Base-by-base conservation (phyloP, 202 grass and related monocot genomes). In the Sporobolus alterniflorus region DNA sequence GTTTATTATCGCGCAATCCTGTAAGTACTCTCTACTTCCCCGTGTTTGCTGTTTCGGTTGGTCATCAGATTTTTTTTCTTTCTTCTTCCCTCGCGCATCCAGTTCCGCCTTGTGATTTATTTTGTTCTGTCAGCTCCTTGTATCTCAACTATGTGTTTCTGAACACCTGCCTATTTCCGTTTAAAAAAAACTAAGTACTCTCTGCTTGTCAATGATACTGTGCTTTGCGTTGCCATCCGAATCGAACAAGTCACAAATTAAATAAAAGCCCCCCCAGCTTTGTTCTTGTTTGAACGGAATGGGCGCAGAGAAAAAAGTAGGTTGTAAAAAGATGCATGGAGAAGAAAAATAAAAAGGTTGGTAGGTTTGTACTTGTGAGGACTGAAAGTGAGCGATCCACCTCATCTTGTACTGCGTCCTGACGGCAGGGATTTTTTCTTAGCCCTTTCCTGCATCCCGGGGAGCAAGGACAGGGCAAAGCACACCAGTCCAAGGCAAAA, bases 321-420 rank as follows among this genome's bases (percentile, higher is more conserved):
- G 71, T 26, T 22, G 41, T 57, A 41, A 30, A 67, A 72, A 67
- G 40, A 67, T 36, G 28, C 4, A 49, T 52, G 55, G 16, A 39
- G 43, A 25, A 20, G 7, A 12, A 16, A 16, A 29, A 25, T 30
- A 5, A 71, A 28, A 85, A 10, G 73, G 7, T 61, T 29, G 69
- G 67, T 73, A 15, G 41, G 69, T 42, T 50, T 71, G 56, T 82
- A 81, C 87, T 64, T 81, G 52, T 21, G 44, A 89, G 77, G 64
- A 81, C 65, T 11, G 64, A 64, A 31, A 62, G 80, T 47, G 5
- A 71, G 75, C 81, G 52, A 76, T 17, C 46, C 47, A 76, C 11
- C 62, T 80, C 69, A 80, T 20, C 54, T 52, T n/a, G 65, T 60
- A 59, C 24, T 6, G 9, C 22, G 68, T 39, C 36, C n/a, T n/a